phyloP scores from a whole-genome alignment of 1,284 basidiomycete genomes.

The Polyporus tsugae region DNA sequence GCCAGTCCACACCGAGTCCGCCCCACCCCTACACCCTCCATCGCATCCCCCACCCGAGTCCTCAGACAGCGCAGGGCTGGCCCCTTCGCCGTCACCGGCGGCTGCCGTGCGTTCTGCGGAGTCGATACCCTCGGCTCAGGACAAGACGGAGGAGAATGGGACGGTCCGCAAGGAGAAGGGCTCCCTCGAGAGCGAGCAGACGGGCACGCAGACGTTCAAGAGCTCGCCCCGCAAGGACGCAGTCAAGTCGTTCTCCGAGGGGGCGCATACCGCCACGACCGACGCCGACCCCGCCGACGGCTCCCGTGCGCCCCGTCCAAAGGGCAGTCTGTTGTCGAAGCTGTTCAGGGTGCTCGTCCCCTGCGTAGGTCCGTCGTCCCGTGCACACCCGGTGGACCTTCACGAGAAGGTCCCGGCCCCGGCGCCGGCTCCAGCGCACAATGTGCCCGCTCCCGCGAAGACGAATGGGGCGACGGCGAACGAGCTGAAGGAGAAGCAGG shows the following conservation, averaged over 20 bases:
- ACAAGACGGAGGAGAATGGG: constrained; percentile 40
- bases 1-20: constrained; percentile 26
- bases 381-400: constrained; percentile 47
- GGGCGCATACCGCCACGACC: constrained; percentile 45
- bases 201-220: constrained; percentile 45
- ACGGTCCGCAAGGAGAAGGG: constrained; percentile 48
- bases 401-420: constrained; percentile 28
- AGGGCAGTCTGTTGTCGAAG: constrained; percentile 53
- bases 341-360: constrained; percentile 58
- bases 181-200: constrained; percentile 50
- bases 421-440: constrained; percentile 10
- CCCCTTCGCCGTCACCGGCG: constrained; percentile 34
- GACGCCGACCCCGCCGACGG: constrained; percentile 37
- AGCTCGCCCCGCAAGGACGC: constrained; percentile 46
- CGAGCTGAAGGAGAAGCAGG: constrained; percentile 44
- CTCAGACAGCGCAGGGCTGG: constrained; percentile 40
- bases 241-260: constrained; percentile 46
- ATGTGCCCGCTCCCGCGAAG: constrained; percentile 16
- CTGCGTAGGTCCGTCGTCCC: constrained; percentile 53
- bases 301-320: constrained; percentile 34
- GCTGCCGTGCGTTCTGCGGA: constrained; percentile 28
- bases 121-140: constrained; percentile 21
- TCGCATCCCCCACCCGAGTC: constrained; percentile 21
- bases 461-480: constrained; percentile 30
- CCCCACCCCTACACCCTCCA: constrained; percentile 20